Percentiles rank a stretch among this genome's conserved stretches.
These are phyloP conservation scores for Gracilariopsis chorda DNA, from an alignment of 23 red algal species.

Conservation along the genomic window DNA sequence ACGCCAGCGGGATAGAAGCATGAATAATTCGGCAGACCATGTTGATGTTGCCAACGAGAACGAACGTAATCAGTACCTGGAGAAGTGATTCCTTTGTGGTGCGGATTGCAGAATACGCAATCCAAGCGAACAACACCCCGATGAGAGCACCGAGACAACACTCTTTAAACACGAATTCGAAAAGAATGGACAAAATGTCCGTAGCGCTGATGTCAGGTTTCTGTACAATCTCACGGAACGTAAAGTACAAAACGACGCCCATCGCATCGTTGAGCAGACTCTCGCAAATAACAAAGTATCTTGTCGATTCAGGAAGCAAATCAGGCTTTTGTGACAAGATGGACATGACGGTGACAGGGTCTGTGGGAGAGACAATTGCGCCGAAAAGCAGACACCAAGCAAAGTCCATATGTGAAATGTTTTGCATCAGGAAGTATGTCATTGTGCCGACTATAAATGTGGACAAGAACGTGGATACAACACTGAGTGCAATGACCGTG, in stretches of 20 bases:
- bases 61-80: conserved; percentile 87
- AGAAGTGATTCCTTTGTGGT: conserved; percentile 76
- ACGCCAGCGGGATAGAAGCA: conserved; percentile 91
- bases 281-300: conserved; percentile 92
- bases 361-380: conserved; percentile 96
- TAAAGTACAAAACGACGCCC: conserved; percentile 87
- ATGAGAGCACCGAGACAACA: conserved; percentile 68
- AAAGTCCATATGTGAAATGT: conserved; percentile 77
- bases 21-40: conserved; percentile 82
- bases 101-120: conserved; percentile 86
- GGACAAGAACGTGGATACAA: conserved; percentile 74
- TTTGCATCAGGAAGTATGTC: conserved; percentile 68
- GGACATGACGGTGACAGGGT: conserved; percentile 93
- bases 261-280: conserved; percentile 98
- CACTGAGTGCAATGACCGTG: conserved; percentile 68
- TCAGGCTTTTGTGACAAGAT: conserved; percentile 83
- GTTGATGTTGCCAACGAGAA: conserved; percentile 92
- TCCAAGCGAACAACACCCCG: conserved; percentile 82
- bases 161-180: conserved; percentile 63
- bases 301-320: conserved; percentile 75
- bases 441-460: conserved; percentile 72
- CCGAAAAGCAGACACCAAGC: conserved; percentile 91
- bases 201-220: conserved; percentile 26
- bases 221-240: conserved; percentile 49
- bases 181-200: conserved; percentile 37